These are phyloP conservation scores for Aspergillus baeticus DNA, from an alignment of 495 filamentous ascomycete species.

Conservation along the genomic window DNA sequence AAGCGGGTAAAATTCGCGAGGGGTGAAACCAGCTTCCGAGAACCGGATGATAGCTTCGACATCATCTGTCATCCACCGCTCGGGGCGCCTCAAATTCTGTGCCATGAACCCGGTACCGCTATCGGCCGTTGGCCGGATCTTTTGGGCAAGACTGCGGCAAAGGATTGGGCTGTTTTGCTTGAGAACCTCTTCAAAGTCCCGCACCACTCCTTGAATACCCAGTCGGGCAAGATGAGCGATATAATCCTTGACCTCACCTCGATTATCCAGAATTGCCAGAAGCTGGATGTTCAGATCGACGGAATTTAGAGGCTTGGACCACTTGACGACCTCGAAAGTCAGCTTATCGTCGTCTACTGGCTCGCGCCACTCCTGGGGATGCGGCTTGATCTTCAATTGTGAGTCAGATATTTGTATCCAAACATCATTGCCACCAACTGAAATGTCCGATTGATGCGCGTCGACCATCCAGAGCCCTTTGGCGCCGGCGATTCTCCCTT, in stretches of 20 bases:
- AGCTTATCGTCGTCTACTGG: conserved; percentile 46
- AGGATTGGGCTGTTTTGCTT: conserved; percentile 33
- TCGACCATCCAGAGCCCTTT: conserved; percentile 91
- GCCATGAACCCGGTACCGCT: conserved; percentile 18
- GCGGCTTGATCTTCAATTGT: conserved; percentile 75
- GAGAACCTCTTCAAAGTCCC: conserved; percentile 60
- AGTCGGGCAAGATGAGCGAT: conserved; percentile 59
- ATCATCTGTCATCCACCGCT: conserved; percentile 35
- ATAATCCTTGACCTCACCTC: conserved; percentile 55
- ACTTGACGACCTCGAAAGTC: conserved; percentile 73
- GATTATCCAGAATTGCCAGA: conserved; percentile 70
- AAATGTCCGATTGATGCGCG: conserved; percentile 26
- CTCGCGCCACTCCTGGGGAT: conserved; percentile 44
- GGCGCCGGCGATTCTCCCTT: conserved; percentile 77
- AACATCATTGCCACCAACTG: conserved; percentile 32
- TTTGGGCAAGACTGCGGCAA: conserved; percentile 40
- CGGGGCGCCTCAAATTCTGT: conserved; percentile 28
- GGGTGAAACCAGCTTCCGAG: conserved; percentile 61
- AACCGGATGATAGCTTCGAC: conserved; percentile 39
- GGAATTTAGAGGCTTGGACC: conserved; percentile 58
- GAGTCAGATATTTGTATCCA: conserved; percentile 82
- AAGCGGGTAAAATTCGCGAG: conserved; percentile 57
- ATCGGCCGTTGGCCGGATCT: conserved; percentile 29
- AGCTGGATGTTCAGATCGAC: conserved; percentile 76
- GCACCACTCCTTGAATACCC: conserved; percentile 47